Base-by-base conservation (phyloP, 1,284 basidiomycete genomes). In the Salmacisia buchloeana region DNA sequence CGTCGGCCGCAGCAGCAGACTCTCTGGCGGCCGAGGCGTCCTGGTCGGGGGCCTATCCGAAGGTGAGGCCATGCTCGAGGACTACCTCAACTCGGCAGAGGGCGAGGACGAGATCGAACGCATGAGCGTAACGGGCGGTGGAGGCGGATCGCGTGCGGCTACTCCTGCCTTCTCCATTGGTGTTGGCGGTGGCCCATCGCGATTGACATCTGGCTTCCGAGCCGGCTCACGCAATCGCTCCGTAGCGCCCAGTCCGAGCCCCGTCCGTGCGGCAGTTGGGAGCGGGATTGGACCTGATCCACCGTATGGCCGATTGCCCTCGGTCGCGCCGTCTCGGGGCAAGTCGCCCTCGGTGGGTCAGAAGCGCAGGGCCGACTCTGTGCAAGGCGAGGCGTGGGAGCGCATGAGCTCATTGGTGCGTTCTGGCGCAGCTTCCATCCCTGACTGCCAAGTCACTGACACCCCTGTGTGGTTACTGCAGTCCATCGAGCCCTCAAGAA, bases 211-310 rank as follows among this genome's bases (percentile, higher is more conserved):
- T n/a, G n/a, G n/a, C n/a, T n/a, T n/a, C n/a, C n/a, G n/a, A n/a
- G n/a, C n/a, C n/a, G n/a, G n/a, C n/a, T n/a, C 10, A 33, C 49
- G 49, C 6, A 31, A 31, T 29, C 49, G 49, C 25, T 54, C 49
- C 13, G 49, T 54, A 18, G 49, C 49, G 6, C 49, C 49, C 15
- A 54, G 49, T 54, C 49, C 49, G 25, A 54, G 49, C 4, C 49
- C 49, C 29, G 27, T 33, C 27, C 49, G 27, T 7, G 49, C 29
- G 15, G 39, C 39, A 31, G 5, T 54, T 31, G 27, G 49, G 27
- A 3, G 9, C 29, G 49, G 23, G 10, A 52, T n/a, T n/a, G n/a
- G n/a, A n/a, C n/a, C n/a, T n/a, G n/a, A n/a, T n/a, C n/a, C n/a
- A n/a, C n/a, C n/a, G n/a, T n/a, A n/a, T n/a, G n/a, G n/a, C n/a